A percentile compares a stretch with the other conserved stretches of the same genome.
These are phyloP conservation scores for Cicer arietinum DNA, from an alignment of 306 rosid genomes.

Conservation along the genomic window DNA sequence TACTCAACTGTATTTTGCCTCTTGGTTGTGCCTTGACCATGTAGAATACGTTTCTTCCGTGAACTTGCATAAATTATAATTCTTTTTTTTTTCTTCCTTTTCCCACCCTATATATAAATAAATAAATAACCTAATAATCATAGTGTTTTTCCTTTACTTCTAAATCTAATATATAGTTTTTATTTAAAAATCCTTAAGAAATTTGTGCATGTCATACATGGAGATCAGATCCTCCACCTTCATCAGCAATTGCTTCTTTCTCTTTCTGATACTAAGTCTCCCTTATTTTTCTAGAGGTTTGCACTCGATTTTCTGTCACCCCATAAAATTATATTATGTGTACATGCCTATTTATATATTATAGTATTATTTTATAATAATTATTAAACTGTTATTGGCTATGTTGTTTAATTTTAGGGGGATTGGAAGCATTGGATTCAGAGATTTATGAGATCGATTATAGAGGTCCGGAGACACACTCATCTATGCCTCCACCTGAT, in stretches of 20 bases:
- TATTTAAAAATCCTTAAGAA: background rate
- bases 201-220: constrained; percentile 49
- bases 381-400: background rate
- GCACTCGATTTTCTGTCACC: background rate
- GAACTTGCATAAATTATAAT: constrained; percentile 5
- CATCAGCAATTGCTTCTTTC: constrained; percentile 41
- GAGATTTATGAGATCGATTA: constrained; percentile 81
- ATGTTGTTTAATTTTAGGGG: constrained; percentile 45
- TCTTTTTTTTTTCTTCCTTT: background rate
- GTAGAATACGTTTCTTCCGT: constrained; percentile 41
- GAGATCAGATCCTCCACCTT: constrained; percentile 52
- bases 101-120: constrained; percentile 1
- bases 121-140: constrained; percentile 22
- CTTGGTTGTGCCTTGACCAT: constrained; percentile 26
- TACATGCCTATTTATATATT: background rate
- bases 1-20: constrained; percentile 8
- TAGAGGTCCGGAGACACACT: constrained; percentile 90
- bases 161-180: background rate
- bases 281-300: constrained; percentile 57
- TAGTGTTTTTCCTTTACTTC: background rate
- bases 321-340: background rate
- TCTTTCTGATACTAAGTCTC: constrained; percentile 56
- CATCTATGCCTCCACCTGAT: constrained; percentile 66
- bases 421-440: constrained; percentile 47
- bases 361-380: background rate